Conservation (phyloP, 1,139 yeast genomes). For the Starmera stellimalicola region DNA sequence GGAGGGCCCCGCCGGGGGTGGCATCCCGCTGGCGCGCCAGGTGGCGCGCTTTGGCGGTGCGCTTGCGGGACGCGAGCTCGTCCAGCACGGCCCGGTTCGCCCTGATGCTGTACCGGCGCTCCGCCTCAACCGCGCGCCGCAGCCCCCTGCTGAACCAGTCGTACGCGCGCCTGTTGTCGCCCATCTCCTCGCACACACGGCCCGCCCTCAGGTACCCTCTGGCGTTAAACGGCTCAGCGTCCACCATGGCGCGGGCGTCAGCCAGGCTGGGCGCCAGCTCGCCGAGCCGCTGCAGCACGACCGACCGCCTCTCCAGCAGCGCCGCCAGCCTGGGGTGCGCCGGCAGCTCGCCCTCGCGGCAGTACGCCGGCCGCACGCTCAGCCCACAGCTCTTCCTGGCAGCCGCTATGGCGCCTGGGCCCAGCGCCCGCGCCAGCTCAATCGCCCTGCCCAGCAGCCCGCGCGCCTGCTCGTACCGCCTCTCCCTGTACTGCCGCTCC, state of each 20-base stretch:
- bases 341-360: slow-evolving; percentile 10
- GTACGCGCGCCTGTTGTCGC: slow-evolving; percentile 33
- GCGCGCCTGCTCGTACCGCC: slow-evolving; percentile 10
- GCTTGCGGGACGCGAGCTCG: no score
- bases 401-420: slow-evolving; percentile 5
- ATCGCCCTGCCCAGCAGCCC: slow-evolving; percentile 13
- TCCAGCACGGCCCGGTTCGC: no score
- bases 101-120: no score
- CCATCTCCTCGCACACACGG: slow-evolving; percentile 29
- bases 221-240: slow-evolving; percentile 44
- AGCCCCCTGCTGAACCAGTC: slow-evolving; percentile 35
- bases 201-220: slow-evolving; percentile 52
- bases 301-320: slow-evolving; percentile 39
- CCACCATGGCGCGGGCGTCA: slow-evolving; percentile 35
- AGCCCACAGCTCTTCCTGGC: slow-evolving; percentile 4
- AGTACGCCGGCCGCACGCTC: neutral
- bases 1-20: no score
- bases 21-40: no score
- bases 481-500: slow-evolving; percentile 9
- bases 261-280: slow-evolving; percentile 31
- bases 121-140: no score
- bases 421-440: slow-evolving; percentile 11
- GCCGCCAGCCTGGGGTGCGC: slow-evolving; percentile 24
- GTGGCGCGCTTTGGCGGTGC: no score
- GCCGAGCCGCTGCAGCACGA: slow-evolving; percentile 44